Percentiles rank a stretch among this genome's conserved stretches.
These are phyloP conservation scores for Talaromyces sp. DNA, from an alignment of 2,329 filamentous ascomycete species.

Conservation along the genomic window DNA sequence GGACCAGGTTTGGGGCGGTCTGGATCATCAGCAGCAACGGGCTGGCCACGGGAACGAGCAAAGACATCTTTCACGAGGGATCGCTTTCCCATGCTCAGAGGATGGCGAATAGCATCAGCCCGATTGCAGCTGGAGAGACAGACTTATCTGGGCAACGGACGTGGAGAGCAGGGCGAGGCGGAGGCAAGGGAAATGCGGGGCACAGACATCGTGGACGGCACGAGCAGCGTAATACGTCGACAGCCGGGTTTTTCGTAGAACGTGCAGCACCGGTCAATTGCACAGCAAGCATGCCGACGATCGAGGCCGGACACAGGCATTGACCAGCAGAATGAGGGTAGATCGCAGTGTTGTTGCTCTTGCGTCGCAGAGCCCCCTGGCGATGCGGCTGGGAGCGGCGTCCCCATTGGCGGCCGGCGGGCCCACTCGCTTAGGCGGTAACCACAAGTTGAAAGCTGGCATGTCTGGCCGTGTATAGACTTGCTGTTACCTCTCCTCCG, in stretches of 20 bases:
- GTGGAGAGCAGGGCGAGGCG: neutral
- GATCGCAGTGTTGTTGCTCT: neutral
- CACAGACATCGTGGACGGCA: constrained; percentile 3
- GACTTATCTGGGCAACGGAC: neutral
- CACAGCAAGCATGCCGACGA: neutral
- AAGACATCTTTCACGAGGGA: constrained; percentile 1
- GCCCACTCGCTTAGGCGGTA: constrained; percentile 13
- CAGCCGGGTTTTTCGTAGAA: neutral
- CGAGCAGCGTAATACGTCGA: neutral
- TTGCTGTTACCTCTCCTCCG: neutral
- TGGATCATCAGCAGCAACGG: neutral
- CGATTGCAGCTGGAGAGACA: neutral
- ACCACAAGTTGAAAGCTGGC: constrained; percentile 21
- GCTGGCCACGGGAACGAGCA: constrained; percentile 1
- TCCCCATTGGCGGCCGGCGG: constrained; percentile 16
- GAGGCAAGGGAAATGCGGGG: constrained; percentile 10
- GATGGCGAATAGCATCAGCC: neutral
- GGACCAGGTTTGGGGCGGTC: constrained; percentile 6
- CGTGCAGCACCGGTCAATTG: neutral
- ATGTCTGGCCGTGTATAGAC: constrained; percentile 5
- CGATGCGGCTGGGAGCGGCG: constrained; percentile 13
- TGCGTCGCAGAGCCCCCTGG: constrained; percentile 12
- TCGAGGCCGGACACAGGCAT: neutral
- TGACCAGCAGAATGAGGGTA: no score
- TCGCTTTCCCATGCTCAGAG: constrained; percentile 10